A percentile compares a stretch with the other conserved stretches of the same genome.
phyloP scores from a whole-genome alignment of 495 filamentous ascomycete species.

The Tuber borchii region DNA sequence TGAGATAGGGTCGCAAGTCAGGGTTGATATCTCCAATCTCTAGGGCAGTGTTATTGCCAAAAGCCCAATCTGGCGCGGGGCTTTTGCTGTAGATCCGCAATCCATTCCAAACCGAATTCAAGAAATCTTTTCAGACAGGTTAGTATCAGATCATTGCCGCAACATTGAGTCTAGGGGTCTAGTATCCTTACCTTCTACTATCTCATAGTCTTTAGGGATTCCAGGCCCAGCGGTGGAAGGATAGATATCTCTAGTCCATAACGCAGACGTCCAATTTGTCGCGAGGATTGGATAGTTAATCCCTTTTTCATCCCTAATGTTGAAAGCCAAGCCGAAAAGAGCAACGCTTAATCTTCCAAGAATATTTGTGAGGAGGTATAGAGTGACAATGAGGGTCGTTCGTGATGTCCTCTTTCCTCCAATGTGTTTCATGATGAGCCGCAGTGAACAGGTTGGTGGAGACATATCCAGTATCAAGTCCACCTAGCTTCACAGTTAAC shows the following conservation, averaged over 20 bases:
- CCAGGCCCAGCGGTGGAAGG: no score
- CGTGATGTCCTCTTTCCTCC: background rate
- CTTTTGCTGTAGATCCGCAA: background rate
- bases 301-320: background rate
- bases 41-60: fast-evolving
- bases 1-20: background rate
- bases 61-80: background rate
- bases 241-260: background rate
- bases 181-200: background rate
- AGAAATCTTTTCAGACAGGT: background rate
- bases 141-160: background rate
- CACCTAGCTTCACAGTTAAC: background rate
- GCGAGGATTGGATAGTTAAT: background rate
- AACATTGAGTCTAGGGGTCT: background rate
- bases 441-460: background rate
- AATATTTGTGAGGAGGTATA: background rate
- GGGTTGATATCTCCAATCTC: background rate
- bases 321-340: background rate
- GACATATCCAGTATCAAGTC: background rate
- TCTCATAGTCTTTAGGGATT: background rate
- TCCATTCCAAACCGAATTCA: background rate
- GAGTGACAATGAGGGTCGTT: background rate
- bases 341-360: background rate
- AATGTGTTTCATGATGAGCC: background rate
- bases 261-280: background rate